A percentile compares a stretch with the other conserved stretches of the same genome.
Evolutionary conservation across 2,329 filamentous ascomycete species (phyloP).

Genomic region (Hortaea sp.): DNA sequence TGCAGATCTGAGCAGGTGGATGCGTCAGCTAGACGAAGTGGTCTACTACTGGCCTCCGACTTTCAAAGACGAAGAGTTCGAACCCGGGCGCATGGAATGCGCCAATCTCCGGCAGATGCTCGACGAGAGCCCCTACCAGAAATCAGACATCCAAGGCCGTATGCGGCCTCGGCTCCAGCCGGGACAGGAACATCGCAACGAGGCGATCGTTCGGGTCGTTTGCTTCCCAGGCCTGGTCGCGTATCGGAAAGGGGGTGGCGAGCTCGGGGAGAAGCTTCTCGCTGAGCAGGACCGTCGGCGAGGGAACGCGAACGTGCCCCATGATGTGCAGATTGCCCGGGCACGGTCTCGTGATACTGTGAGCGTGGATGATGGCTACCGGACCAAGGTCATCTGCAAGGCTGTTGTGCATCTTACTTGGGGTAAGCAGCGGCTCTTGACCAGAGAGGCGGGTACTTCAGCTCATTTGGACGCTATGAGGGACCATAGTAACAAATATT

Average conservation of each 20-base stretch:
- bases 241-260: conserved; percentile 19
- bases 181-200: conserved; percentile 7
- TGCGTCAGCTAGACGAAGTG: conserved; percentile 13
- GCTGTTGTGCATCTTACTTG: conserved; percentile 18
- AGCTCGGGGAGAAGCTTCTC: conserved; percentile 11
- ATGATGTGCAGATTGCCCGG: conserved; percentile 1
- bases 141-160: conserved; percentile 6
- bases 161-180: conserved; percentile 11
- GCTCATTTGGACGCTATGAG: conserved; percentile 16
- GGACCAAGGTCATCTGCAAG: conserved; percentile 18
- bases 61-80: conserved; percentile 25
- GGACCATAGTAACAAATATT: conserved; percentile 17
- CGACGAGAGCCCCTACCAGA: conserved; percentile 13
- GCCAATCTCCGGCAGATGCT: conserved; percentile 18
- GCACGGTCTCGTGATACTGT: conserved; percentile 1
- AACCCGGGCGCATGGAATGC: conserved; percentile 19
- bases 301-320: background rate
- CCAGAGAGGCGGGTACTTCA: conserved; percentile 21
- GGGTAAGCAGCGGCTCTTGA: conserved; percentile 21
- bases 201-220: conserved; percentile 21
- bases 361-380: conserved; percentile 15
- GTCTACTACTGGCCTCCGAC: conserved; percentile 22
- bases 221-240: conserved; percentile 18
- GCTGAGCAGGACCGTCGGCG: conserved; percentile 5
- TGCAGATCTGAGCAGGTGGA: conserved; percentile 11